Percentiles rank a stretch among this genome's conserved stretches.
These are phyloP conservation scores for Penicillium brevicompactum DNA, from an alignment of 2,329 filamentous ascomycete species.

Conservation along the genomic window DNA sequence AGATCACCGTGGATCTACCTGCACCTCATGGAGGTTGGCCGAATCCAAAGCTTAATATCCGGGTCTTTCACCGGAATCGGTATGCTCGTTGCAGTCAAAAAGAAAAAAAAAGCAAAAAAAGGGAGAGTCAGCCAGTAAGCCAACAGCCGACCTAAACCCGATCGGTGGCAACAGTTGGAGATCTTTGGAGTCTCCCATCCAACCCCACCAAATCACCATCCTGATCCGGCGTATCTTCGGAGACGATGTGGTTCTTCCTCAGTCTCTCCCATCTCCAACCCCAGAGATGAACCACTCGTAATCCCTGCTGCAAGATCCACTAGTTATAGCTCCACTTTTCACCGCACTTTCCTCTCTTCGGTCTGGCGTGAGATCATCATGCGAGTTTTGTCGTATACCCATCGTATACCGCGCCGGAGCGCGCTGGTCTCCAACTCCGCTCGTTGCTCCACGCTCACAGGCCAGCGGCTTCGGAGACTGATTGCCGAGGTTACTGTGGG, in stretches of 20 bases:
- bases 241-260: background rate
- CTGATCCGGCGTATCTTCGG: background rate
- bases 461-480: background rate
- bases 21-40: slow-evolving; percentile 16
- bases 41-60: slow-evolving; percentile 11
- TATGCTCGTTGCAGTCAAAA: background rate
- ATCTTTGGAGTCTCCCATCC: background rate
- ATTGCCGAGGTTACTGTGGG: background rate
- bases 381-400: slow-evolving; percentile 6
- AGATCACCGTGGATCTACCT: slow-evolving; percentile 22
- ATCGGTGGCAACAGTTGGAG: background rate
- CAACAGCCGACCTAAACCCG: background rate
- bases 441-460: background rate
- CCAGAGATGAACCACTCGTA: background rate
- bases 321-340: background rate
- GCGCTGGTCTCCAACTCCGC: background rate
- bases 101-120: no score
- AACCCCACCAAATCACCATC: background rate
- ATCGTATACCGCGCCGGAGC: slow-evolving; percentile 11
- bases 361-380: background rate
- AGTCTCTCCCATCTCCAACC: background rate
- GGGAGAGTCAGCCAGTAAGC: background rate
- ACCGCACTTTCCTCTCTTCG: background rate
- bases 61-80: background rate
- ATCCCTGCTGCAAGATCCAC: background rate